phyloP scores from a whole-genome alignment of 306 rosid species.

The Trichosanthes cucumerina region DNA sequence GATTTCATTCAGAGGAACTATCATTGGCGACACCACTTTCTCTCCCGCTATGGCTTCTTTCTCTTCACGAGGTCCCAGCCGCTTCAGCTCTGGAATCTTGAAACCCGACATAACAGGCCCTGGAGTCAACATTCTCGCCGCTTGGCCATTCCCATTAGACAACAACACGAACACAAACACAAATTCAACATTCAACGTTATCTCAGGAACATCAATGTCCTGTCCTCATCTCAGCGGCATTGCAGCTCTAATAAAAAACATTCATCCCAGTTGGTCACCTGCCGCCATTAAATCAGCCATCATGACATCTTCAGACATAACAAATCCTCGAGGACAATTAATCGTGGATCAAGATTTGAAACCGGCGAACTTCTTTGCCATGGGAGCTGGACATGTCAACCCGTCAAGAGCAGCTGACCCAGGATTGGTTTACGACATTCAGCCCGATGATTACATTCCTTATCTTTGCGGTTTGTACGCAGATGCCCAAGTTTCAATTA shows the following conservation, averaged over 20 bases:
- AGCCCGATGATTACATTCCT: slow-evolving; percentile 9
- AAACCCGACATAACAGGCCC: slow-evolving; percentile 13
- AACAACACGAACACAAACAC: neutral
- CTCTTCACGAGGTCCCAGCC: slow-evolving; percentile 4
- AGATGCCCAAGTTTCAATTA: neutral
- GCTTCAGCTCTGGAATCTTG: neutral
- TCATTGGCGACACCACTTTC: neutral
- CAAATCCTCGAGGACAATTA: neutral
- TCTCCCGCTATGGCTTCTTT: slow-evolving; percentile 3
- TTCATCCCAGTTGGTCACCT: slow-evolving; percentile 6
- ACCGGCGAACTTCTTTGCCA: neutral
- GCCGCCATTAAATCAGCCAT: slow-evolving; percentile 12
- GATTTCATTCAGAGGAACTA: slow-evolving; percentile 1
- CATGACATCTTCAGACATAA: neutral
- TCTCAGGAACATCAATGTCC: slow-evolving; percentile 11
- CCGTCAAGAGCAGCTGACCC: slow-evolving; percentile 6
- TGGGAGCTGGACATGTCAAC: slow-evolving; percentile 7
- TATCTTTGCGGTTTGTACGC: slow-evolving; percentile 2
- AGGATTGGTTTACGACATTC: slow-evolving; percentile 6
- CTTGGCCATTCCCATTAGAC: slow-evolving; percentile 11
- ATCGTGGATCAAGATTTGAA: slow-evolving; percentile 1
- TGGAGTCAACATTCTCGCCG: slow-evolving; percentile 9
- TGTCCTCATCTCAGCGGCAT: slow-evolving; percentile 12
- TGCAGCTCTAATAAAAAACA: slow-evolving; percentile 1
- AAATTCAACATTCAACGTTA: neutral